Base-by-base conservation (phyloP, 805 yeast genomes). In the Candida boidinii region DNA sequence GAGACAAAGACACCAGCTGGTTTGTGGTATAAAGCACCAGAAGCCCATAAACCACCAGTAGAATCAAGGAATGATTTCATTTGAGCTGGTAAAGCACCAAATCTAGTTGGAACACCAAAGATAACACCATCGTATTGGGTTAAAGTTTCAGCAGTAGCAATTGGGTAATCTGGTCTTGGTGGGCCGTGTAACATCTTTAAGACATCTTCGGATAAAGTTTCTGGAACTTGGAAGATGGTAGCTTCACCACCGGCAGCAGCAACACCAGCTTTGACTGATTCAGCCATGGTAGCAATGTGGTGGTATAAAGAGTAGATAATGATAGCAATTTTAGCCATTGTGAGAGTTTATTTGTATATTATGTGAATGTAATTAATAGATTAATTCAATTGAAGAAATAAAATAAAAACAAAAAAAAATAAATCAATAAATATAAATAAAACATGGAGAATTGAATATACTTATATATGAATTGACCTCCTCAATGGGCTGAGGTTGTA, bases 31-130 rank as follows among this genome's bases (percentile, higher is more conserved):
- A 81, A 66, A 18, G 73, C 72, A 44, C 90, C 88, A 26, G 54
- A 37, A 34, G 79, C 78, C 94, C 94, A 83, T 36, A 80, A 56
- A 11, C 75, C 75, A 39, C 92, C 92, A 23, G 92, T 81, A 29
- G 67, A 58, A 51, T 78, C 94, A 79, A 85, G 77, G 63, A 80
- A 84, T 6, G 78, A 56, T 44, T 72, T 68, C 72, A 80, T 76
- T 60, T 84, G 94, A 18, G 84, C 75, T 31, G 94, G 86, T 54
- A 72, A 61, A 53, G 65, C 70, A 45, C 94, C 94, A 54, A 52
- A 84, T 57, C 94, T 70, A 23, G 94, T 81, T 43, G 94, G 92
- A 37, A 82, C 54, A 44, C 94, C 94, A 45, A 83, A 79, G 41
- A 83, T 42, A 54, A 79, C 77, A 11, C 76, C 87, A 51, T 83